Percentiles rank a stretch among this genome's conserved stretches.
Conservation (phyloP, 257 asterid genomes). For the Ajuga chamaepitys region DNA sequence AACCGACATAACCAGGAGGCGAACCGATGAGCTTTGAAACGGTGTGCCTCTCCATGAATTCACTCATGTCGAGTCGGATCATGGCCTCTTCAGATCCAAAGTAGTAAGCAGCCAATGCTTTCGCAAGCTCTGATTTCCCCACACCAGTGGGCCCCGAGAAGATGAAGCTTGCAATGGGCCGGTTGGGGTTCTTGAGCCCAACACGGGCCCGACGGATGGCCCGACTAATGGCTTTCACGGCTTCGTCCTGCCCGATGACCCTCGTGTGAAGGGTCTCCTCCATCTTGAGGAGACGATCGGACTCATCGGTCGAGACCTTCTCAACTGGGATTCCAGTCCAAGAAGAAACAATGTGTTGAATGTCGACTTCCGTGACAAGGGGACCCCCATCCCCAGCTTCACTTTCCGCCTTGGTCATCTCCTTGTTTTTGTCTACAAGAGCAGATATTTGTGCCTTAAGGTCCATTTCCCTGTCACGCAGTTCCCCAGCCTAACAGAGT, state of each 20-base stretch:
- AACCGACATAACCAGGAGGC: slow-evolving; percentile 85
- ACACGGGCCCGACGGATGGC: slow-evolving; percentile 88
- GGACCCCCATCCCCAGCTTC: slow-evolving; percentile 91
- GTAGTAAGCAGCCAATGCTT: slow-evolving; percentile 69
- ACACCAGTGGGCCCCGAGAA: slow-evolving; percentile 95
- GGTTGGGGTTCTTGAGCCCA: slow-evolving; percentile 71
- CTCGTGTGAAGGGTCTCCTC: slow-evolving; percentile 83
- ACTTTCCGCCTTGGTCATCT: slow-evolving; percentile 82
- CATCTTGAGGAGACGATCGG: slow-evolving; percentile 93
- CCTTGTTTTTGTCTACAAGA: slow-evolving; percentile 84
- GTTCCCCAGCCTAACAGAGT: slow-evolving; percentile 73
- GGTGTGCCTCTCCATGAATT: slow-evolving; percentile 85
- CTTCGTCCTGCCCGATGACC: slow-evolving; percentile 82
- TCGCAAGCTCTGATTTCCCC: slow-evolving; percentile 82
- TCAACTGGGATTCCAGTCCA: slow-evolving; percentile 99
- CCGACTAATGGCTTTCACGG: slow-evolving; percentile 66
- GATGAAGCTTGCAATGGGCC: slow-evolving; percentile 87
- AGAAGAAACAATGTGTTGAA: slow-evolving; percentile 88
- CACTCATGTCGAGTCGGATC: slow-evolving; percentile 91
- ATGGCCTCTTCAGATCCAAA: slow-evolving; percentile 82
- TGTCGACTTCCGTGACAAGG: slow-evolving; percentile 80
- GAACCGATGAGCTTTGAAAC: slow-evolving; percentile 82
- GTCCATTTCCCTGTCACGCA: slow-evolving; percentile 96
- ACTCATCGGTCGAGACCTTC: slow-evolving; percentile 85
- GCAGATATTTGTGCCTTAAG: slow-evolving; percentile 83